Evolutionary conservation across 495 filamentous ascomycete genomes (phyloP).

Genomic region (Penicillium daleae): DNA sequence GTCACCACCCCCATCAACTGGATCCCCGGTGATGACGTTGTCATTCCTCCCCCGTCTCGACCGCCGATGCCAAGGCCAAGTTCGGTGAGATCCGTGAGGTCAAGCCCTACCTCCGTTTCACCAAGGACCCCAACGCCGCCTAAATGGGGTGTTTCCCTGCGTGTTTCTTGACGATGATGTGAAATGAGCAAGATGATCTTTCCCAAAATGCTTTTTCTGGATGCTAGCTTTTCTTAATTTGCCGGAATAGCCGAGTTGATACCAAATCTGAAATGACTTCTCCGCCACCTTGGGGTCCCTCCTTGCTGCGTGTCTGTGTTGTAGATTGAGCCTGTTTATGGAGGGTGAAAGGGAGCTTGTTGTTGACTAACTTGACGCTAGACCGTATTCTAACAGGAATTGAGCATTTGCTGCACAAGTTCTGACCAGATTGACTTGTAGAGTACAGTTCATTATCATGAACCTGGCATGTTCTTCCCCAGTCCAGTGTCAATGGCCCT

Average conservation of each 20-base stretch:
- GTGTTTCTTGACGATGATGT: slow-evolving; percentile 16
- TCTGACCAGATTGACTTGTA: not conserved
- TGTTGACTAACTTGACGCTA: not conserved
- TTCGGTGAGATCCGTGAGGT: slow-evolving; percentile 67
- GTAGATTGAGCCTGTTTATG: not conserved
- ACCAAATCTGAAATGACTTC: slow-evolving; percentile 29
- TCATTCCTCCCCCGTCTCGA: slow-evolving; percentile 67
- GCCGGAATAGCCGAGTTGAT: slow-evolving; percentile 23
- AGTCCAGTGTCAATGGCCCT: not conserved
- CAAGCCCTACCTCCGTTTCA: slow-evolving; percentile 62
- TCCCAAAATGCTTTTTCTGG: slow-evolving; percentile 8
- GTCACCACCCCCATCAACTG: slow-evolving; percentile 69
- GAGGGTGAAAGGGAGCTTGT: not conserved
- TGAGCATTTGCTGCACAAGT: not conserved
- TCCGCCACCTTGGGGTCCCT: slow-evolving; percentile 9
- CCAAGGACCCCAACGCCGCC: slow-evolving; percentile 43
- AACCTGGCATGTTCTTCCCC: not conserved
- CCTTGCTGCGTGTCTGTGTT: not conserved
- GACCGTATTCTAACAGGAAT: not conserved
- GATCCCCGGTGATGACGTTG: slow-evolving; percentile 66
- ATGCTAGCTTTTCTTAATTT: slow-evolving; percentile 13
- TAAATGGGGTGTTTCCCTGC: slow-evolving; percentile 31
- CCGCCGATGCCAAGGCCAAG: slow-evolving; percentile 67
- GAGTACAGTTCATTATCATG: not conserved
- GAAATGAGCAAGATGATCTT: slow-evolving; percentile 20